Evolutionary conservation across 164 flowering plant genomes (phyloP).

Genomic region (Hamamelis virginiana): DNA sequence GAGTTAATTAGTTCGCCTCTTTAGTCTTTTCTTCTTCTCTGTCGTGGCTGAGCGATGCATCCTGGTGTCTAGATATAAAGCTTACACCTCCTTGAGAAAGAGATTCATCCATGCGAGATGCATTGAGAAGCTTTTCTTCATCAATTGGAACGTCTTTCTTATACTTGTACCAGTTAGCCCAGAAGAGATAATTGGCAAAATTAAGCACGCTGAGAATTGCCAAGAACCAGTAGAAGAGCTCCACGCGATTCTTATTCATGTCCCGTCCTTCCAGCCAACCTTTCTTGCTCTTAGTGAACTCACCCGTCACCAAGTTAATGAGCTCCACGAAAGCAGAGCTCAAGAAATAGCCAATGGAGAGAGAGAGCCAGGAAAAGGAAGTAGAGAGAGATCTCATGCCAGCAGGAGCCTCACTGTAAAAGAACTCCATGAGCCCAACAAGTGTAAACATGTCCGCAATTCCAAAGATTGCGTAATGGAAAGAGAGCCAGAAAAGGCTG

Average conservation of each 20-base stretch:
- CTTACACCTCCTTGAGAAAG: no score
- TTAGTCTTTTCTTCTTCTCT: no score
- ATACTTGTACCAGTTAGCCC: slow-evolving; percentile 27
- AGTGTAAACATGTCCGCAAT: slow-evolving; percentile 22
- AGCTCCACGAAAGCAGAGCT: slow-evolving; percentile 16
- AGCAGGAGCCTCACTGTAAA: slow-evolving; percentile 14
- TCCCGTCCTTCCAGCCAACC: slow-evolving; percentile 23
- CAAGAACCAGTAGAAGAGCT: slow-evolving; percentile 26
- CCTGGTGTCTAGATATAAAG: no score
- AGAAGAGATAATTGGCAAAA: slow-evolving; percentile 23
- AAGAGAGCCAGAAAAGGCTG: slow-evolving; percentile 19
- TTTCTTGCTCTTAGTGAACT: no score
- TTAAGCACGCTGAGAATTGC: slow-evolving; percentile 25
- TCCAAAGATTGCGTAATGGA: slow-evolving; percentile 14
- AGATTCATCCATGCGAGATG: no score
- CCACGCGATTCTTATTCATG: slow-evolving; percentile 18
- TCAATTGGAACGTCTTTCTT: not conserved
- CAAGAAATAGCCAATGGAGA: slow-evolving; percentile 19
- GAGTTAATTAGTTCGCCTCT: no score
- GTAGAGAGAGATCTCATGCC: slow-evolving; percentile 9
- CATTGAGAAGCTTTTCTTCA: no score
- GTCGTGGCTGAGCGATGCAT: no score
- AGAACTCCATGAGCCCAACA: slow-evolving; percentile 16
- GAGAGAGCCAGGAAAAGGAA: slow-evolving; percentile 13
- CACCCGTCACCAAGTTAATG: slow-evolving; percentile 1